Evolutionary conservation across 441 rosid species (phyloP), one percentile per base, ranked within the genome.

Genomic region (Eruca vesicaria): DNA sequence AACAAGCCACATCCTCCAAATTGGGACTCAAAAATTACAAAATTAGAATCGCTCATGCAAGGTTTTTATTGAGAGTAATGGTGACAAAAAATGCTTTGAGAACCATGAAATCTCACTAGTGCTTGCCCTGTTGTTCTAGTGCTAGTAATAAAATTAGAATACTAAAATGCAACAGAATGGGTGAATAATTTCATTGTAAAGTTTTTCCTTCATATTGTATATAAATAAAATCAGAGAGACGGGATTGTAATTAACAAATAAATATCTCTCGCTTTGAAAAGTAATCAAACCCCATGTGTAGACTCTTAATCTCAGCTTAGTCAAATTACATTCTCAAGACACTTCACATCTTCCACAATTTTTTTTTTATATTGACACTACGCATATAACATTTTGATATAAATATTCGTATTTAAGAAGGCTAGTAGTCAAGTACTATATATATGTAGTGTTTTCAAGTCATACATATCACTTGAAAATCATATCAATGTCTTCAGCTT

Each of bases 201-300:
- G 28, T 9, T 19, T 58, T 6, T 45, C 48, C 12, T 12, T 65
- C 68, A 45, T 11, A 36, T 9, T 72, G 38, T 66, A 15, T n/a
- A 52, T 29, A 78, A 52, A 29, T 3, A 6, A 38, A 72, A 36
- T 28, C 2, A 52, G 53, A 72, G 69, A 62, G 77, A 0, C 15
- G 38, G 5, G 20, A 38, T 41, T 53, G 60, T 19, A 60, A 72
- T 66, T 61, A 61, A 4, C 23, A 61, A 78, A 41, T 9, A 31
- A 16, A 45, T 50, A 10, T 66, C 65, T 4, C 56, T 21, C 18
- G 73, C 41, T 32, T 72, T 35, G 72, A 41, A 73, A 78, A 61
- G 69, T 69, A 78, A 12, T 20, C 63, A 67, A 0, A 61, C 23
- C 53, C 81, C 77, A 66, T 72, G 77, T 78, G 81, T 61, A 4